Percentiles rank a stretch among this genome's conserved stretches.
phyloP scores from a whole-genome alignment of 805 yeast genomes.

The Nakazawaea holstii region DNA sequence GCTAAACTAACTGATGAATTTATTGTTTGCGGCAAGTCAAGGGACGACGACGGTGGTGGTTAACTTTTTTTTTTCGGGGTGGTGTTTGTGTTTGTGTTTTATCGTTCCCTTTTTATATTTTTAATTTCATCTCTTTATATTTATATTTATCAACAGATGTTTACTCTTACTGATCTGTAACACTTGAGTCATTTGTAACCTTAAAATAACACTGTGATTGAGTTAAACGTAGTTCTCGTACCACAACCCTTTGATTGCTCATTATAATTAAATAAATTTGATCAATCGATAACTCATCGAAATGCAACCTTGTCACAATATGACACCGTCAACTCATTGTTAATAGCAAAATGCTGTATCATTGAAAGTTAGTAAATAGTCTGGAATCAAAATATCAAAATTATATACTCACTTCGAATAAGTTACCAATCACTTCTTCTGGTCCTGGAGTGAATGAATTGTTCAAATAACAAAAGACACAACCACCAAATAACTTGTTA shows the following conservation, averaged over 20 bases:
- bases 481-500: slow-evolving; percentile 13
- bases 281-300: slow-evolving; percentile 25
- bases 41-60: background rate
- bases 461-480: slow-evolving; percentile 36
- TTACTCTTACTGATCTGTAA: too few relatives aligned
- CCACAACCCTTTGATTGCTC: too few relatives aligned
- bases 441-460: slow-evolving; percentile 42
- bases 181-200: too few relatives aligned
- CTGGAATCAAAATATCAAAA: too few relatives aligned
- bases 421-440: slow-evolving; percentile 34
- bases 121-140: background rate
- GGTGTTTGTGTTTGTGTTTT: background rate
- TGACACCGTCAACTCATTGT: slow-evolving; percentile 36
- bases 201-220: too few relatives aligned
- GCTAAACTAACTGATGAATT: too few relatives aligned
- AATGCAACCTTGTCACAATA: slow-evolving; percentile 43
- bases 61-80: background rate
- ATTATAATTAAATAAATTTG: too few relatives aligned
- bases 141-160: too few relatives aligned
- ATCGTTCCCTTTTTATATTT: background rate
- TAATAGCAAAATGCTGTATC: slow-evolving; percentile 25
- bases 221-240: too few relatives aligned
- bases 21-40: too few relatives aligned
- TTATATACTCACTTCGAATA: slow-evolving; percentile 22
- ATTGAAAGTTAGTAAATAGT: slow-evolving; percentile 3